These are phyloP conservation scores for Coemansia nantahalensis DNA, from an alignment of 192 early-diverging fungal species.

Conservation along the genomic window DNA sequence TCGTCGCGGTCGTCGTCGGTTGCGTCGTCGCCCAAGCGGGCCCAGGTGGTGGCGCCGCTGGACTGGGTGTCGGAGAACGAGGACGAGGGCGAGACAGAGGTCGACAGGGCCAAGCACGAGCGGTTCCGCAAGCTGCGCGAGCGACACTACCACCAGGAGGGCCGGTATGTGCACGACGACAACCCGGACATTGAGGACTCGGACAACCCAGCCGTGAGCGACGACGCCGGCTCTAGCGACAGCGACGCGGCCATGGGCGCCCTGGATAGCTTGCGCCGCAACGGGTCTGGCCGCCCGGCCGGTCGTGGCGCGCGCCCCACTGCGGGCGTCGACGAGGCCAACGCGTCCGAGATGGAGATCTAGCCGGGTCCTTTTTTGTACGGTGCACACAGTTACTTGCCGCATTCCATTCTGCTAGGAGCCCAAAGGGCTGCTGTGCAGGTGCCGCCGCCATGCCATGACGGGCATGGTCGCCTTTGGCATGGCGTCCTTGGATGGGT, in stretches of 20 bases:
- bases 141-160: conserved; percentile 76
- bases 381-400: too few species aligned
- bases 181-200: conserved; percentile 55
- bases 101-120: conserved; percentile 59
- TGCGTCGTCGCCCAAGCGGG: conserved; percentile 56
- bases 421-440: too few species aligned
- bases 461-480: too few species aligned
- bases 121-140: conserved; percentile 75
- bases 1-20: conserved; percentile 38
- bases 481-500: too few species aligned
- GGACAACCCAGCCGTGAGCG: conserved; percentile 54
- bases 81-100: conserved; percentile 27
- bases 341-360: conserved; percentile 24
- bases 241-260: not conserved
- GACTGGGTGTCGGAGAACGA: conserved; percentile 32
- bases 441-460: too few species aligned
- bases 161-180: conserved; percentile 46
- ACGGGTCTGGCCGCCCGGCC: too few species aligned
- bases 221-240: conserved; percentile 16
- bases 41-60: conserved; percentile 36
- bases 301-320: too few species aligned
- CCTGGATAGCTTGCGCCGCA: too few species aligned
- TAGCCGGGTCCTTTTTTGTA: too few species aligned
- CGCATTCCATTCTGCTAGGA: too few species aligned
- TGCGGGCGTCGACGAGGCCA: conserved; percentile 13